Conservation (phyloP, 768 basidiomycete genomes). For the Candolleomyces eurysporus region DNA sequence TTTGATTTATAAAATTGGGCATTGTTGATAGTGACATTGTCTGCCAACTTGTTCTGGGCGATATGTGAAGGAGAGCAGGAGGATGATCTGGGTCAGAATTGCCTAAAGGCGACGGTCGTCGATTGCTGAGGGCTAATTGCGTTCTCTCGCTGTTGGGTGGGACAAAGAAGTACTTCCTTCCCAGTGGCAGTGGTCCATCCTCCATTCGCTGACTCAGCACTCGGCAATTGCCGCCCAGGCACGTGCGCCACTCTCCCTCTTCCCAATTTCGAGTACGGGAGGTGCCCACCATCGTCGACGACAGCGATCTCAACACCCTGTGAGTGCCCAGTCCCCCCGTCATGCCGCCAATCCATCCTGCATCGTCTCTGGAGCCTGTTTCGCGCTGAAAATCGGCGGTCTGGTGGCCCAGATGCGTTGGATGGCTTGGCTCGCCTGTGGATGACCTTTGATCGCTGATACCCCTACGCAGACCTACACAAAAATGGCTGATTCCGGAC, state of each 20-base stretch:
- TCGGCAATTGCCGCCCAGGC: constrained; percentile 18
- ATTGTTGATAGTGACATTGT: constrained; percentile 73
- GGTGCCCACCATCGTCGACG: constrained; percentile 33
- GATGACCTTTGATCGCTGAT: constrained; percentile 41
- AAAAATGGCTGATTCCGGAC: constrained; percentile 78
- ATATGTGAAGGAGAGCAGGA: neutral
- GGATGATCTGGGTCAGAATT: neutral
- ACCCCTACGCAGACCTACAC: constrained; percentile 16
- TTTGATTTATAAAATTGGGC: constrained; percentile 69
- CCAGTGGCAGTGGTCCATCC: neutral
- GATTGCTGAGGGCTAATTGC: constrained; percentile 6
- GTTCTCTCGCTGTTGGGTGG: neutral
- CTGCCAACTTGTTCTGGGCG: constrained; percentile 69
- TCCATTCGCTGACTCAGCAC: constrained; percentile 23
- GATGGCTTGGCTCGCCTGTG: constrained; percentile 39
- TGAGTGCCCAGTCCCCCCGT: constrained; percentile 26
- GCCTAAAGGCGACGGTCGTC: constrained; percentile 3
- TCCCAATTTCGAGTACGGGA: neutral
- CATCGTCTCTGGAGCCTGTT: constrained; percentile 2
- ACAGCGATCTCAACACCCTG: constrained; percentile 38
- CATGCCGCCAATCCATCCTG: constrained; percentile 5
- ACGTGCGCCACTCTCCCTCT: constrained; percentile 4
- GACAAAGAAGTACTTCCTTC: no score
- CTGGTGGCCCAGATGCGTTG: constrained; percentile 34
- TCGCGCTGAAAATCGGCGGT: constrained; percentile 1